Conservation (phyloP, 2,329 filamentous ascomycete genomes). For the Fusarium concolor region DNA sequence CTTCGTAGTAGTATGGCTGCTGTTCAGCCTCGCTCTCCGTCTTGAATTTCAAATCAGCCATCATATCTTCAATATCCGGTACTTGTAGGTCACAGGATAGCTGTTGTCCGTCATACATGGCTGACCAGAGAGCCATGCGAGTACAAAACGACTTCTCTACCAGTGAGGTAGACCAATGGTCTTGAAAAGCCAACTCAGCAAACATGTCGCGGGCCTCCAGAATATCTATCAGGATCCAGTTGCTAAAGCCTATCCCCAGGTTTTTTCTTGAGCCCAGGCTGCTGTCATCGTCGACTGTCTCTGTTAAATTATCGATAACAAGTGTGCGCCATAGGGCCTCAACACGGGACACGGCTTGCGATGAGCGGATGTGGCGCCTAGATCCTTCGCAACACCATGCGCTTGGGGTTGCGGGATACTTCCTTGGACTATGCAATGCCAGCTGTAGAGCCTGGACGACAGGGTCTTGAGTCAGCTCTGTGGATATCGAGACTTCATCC, state of each 20-base stretch:
- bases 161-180: not conserved
- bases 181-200: not conserved
- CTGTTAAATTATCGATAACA: not conserved
- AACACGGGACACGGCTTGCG: not conserved
- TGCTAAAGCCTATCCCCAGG: not conserved
- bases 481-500: not conserved
- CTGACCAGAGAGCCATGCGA: not conserved
- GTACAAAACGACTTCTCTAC: not conserved
- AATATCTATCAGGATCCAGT: not conserved
- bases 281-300: not conserved
- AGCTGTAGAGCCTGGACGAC: not conserved
- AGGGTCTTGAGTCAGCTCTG: not conserved
- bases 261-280: not conserved
- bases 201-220: not conserved
- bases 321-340: constrained; percentile 1
- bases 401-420: not conserved
- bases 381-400: not conserved
- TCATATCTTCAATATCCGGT: not conserved
- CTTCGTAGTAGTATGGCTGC: rapidly evolving
- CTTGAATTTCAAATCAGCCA: not conserved
- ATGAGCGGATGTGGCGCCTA: not conserved
- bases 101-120: not conserved
- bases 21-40: not conserved
- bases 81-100: not conserved
- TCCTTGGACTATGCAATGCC: not conserved